Evolutionary conservation across 2,329 filamentous ascomycete species (phyloP), one percentile per base, ranked within the genome.

Genomic region (Pseudogymnoascus sp.): DNA sequence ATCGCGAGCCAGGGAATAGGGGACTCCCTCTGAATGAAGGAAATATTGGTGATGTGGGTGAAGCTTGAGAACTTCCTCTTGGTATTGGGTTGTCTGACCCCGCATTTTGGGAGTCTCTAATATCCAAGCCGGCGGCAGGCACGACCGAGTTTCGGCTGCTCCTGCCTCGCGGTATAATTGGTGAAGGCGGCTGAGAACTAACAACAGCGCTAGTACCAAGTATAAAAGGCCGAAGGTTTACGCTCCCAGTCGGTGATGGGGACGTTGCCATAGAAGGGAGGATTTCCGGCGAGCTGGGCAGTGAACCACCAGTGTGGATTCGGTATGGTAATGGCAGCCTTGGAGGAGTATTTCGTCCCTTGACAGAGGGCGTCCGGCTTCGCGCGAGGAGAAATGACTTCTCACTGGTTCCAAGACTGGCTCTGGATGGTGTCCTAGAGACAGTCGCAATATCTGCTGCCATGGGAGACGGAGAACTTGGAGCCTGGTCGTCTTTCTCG

Each of bases 11-110:
- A 55, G 48, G 29, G 15, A 55, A 55, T 33, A 55, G 15, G 15
- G 48, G 48, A 7, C 48, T 33, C 6, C 48, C 29, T 55, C 48
- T 55, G 5, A 55, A 55, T 35, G 48, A 55, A 2, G 48, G 48
- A 21, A 55, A 55, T 55, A 55, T 55, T 33, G 48, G 48, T 55
- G 48, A 55, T 33, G 48, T 55, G n/a, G 48, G 29, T 21, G 48
- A 55, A 21, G 48, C 31, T 33, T 55, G 48, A 55, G 48, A 55
- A 12, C 12, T 29, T 6, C 29, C 29, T 13, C 29, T 17, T 33
- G 27, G 13, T 21, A 21, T 17, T 33, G 48, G 48, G 48, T 55
- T 55, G 29, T 15, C 29, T 17, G 48, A 17, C 27, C 48, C 29
- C 48, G 10, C 48, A 9, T 21, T 55, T 33, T 55, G 48, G 48